Percentiles rank a stretch among this genome's conserved stretches.
phyloP scores from a whole-genome alignment of 1,284 basidiomycete genomes.

The Tausonia pullulans region DNA sequence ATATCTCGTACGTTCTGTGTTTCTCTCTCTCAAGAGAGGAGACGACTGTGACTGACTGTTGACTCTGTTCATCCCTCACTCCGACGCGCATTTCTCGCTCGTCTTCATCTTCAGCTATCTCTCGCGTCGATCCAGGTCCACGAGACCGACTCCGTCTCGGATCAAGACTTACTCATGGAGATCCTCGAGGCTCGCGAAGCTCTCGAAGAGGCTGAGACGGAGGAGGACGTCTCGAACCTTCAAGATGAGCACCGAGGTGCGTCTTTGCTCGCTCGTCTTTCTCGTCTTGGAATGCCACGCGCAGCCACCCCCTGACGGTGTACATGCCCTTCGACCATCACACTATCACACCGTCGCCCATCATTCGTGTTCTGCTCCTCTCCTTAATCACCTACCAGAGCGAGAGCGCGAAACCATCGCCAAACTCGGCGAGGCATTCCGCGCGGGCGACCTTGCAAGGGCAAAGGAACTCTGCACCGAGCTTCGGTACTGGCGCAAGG shows the following conservation, averaged over 20 bases:
- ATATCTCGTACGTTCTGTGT: constrained; percentile 30
- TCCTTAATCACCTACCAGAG: constrained; percentile 35
- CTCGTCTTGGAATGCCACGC: background rate
- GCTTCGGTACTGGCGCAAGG: constrained; percentile 65
- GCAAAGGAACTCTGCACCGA: constrained; percentile 54
- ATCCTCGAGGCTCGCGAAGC: constrained; percentile 73
- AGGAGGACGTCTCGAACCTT: constrained; percentile 46
- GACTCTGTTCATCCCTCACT: background rate
- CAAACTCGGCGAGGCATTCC: constrained; percentile 46
- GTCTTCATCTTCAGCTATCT: constrained; percentile 37
- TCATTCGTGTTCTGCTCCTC: background rate
- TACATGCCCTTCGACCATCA: background rate
- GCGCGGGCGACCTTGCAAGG: constrained; percentile 43
- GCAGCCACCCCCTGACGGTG: no score
- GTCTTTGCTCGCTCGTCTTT: constrained; percentile 24
- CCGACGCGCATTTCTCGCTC: background rate
- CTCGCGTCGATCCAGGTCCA: constrained; percentile 48
- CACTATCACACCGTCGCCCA: no score
- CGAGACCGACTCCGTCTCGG: constrained; percentile 66
- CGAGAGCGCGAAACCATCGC: constrained; percentile 43
- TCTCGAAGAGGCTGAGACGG: constrained; percentile 52
- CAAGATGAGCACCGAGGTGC: constrained; percentile 50
- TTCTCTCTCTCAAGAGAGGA: background rate
- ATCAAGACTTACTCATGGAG: constrained; percentile 59
- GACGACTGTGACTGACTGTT: background rate